These are phyloP conservation scores for Clonostachys solani DNA, from an alignment of 2,329 filamentous ascomycete species.

Conservation along the genomic window DNA sequence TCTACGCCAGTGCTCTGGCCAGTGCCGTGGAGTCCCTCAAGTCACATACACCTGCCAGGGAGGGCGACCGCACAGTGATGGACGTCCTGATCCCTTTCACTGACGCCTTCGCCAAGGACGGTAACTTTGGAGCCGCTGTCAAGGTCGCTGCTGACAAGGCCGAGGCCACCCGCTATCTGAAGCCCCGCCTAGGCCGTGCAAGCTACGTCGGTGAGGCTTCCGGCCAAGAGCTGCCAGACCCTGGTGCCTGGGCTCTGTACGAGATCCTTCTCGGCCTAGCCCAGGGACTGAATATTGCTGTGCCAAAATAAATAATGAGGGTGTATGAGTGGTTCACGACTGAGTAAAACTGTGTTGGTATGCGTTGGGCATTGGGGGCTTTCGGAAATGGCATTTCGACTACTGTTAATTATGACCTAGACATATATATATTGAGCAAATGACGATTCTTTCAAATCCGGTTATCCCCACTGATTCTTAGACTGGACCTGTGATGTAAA, in stretches of 20 bases:
- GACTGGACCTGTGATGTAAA: no score
- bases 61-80: slow-evolving; percentile 53
- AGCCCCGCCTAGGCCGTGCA: slow-evolving; percentile 17
- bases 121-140: slow-evolving; percentile 41
- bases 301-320: background rate
- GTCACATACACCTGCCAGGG: slow-evolving; percentile 15
- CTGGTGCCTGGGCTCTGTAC: slow-evolving; percentile 22
- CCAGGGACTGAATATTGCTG: background rate
- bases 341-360: no score
- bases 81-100: slow-evolving; percentile 70
- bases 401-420: no score
- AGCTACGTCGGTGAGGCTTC: slow-evolving; percentile 19
- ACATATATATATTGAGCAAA: no score
- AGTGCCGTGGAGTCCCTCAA: slow-evolving; percentile 13
- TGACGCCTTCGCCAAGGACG: slow-evolving; percentile 46
- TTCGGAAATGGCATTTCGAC: no score
- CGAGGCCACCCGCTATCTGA: slow-evolving; percentile 15
- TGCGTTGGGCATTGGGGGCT: no score
- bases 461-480: no score
- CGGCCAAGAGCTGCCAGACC: slow-evolving; percentile 18
- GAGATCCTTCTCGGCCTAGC: slow-evolving; percentile 9
- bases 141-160: slow-evolving; percentile 17
- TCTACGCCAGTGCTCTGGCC: slow-evolving; percentile 12
- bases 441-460: no score
- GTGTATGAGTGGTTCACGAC: no score